Evolutionary conservation across 2,329 filamentous ascomycete genomes (phyloP), one percentile per base, ranked within the genome.

Genomic region (Aspergillus costaricaensis): DNA sequence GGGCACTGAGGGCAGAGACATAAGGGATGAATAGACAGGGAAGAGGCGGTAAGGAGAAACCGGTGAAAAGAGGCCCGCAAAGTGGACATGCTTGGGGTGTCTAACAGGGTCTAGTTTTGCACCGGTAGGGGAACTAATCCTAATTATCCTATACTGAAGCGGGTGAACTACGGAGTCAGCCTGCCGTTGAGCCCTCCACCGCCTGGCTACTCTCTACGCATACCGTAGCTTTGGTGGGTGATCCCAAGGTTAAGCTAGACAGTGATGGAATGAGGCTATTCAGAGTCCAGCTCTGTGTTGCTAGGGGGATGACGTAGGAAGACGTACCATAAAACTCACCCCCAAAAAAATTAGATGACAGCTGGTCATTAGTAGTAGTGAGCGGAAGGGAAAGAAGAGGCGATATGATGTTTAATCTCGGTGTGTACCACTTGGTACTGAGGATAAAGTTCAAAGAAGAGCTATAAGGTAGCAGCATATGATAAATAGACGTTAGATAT

Each of bases 1-100:
- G n/a, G n/a, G n/a, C n/a, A n/a, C n/a, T n/a, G n/a, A n/a, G n/a
- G 12, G 12, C 10, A 36, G 5, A 36, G 12, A 4, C 32, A 8
- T 15, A 49, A 30, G 27, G 21, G 25, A 49, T 23, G 15, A 39
- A n/a, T 25, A 30, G 23, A 27, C 23, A 19, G 17, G 12, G 21
- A 53, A 55, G 53, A 55, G 53, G 53, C 53, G 53, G 53, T 55
- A 55, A 55, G 39, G 15, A 50, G 23, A 25, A 43, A 55, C 43
- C 39, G 53, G 53, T 55, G 53, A 44, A 32, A 44, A 30, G n/a
- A 50, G 47, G 30, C 30, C 47, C 47, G 47, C 47, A 50, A 36
- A 30, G 47, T 50, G 25, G 23, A 9, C 25, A 50, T 19, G 25
- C 23, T 6, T 12, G 25, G 25, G 12, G 47, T 50, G 47, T 50